These are phyloP conservation scores for Dianthus caryophyllus DNA, from an alignment of 148 eudicot genomes.

Conservation along the genomic window DNA sequence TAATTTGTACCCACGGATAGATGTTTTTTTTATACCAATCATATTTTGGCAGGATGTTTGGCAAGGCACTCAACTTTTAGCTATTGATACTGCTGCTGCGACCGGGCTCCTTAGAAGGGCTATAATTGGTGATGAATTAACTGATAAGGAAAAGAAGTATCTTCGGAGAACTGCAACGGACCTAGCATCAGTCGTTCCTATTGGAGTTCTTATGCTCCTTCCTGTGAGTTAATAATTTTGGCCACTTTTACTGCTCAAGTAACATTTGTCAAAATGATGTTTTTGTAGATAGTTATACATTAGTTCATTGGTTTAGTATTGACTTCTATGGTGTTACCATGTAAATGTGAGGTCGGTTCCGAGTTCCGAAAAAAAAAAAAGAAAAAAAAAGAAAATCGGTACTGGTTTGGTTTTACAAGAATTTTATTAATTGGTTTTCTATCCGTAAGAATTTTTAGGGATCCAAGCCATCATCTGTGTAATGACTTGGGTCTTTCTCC, in stretches of 20 bases:
- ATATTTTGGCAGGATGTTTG: slow-evolving; percentile 68
- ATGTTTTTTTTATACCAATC: not conserved
- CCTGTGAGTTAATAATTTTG: slow-evolving; percentile 68
- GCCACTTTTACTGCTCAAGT: not conserved
- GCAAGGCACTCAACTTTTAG: slow-evolving; percentile 97
- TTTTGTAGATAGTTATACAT: not conserved
- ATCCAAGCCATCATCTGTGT: slow-evolving; percentile 21
- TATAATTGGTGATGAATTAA: slow-evolving; percentile 74
- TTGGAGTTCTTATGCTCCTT: slow-evolving; percentile 97
- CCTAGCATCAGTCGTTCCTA: slow-evolving; percentile 87
- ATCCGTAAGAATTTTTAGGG: not conserved
- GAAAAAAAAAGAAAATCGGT: slow-evolving; percentile 28
- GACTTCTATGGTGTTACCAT: too few species aligned
- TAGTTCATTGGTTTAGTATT: not conserved
- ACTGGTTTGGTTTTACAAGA: slow-evolving; percentile 24
- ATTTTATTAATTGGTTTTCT: not conserved
- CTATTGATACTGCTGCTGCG: slow-evolving; percentile 79
- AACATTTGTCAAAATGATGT: not conserved
- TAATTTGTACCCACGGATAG: too few species aligned
- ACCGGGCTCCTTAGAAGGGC: slow-evolving; percentile 71
- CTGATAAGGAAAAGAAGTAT: slow-evolving; percentile 81
- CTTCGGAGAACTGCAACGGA: slow-evolving; percentile 80
- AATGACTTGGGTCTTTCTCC: slow-evolving; percentile 3
- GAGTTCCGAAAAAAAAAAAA: too few species aligned
- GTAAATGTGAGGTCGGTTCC: too few species aligned